Percentiles rank a stretch among this genome's conserved stretches.
Conservation (phyloP, 1,139 yeast genomes). For the Sugiyamaella paludigena region DNA sequence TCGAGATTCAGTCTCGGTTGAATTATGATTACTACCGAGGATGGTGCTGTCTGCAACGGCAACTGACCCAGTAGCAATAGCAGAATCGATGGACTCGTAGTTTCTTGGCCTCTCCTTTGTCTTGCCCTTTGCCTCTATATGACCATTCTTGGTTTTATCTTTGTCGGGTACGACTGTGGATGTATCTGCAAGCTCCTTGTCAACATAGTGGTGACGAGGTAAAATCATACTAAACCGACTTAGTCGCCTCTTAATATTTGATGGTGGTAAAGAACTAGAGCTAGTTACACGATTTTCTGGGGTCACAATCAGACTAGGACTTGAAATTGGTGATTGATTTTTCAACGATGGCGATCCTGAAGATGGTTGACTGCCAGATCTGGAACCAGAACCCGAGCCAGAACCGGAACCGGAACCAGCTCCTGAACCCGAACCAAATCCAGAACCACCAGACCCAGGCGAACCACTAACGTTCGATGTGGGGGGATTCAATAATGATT, state of each 20-base stretch:
- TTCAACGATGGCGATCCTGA: slow-evolving; percentile 4
- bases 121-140: no score
- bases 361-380: slow-evolving; percentile 4
- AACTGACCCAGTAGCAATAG: no score
- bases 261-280: slow-evolving; percentile 10
- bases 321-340: not conserved
- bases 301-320: not conserved
- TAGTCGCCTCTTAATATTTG: slow-evolving; percentile 7
- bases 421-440: not conserved
- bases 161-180: not conserved
- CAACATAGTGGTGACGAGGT: slow-evolving; percentile 1
- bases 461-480: slow-evolving; percentile 8
- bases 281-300: slow-evolving; percentile 6
- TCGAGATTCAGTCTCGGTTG: no score
- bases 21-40: no score
- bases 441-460: slow-evolving; percentile 3
- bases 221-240: slow-evolving; percentile 10
- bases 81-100: no score
- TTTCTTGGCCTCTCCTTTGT: no score
- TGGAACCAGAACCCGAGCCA: not conserved
- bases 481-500: slow-evolving; percentile 15
- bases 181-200: not conserved
- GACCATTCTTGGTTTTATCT: no score
- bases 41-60: no score
- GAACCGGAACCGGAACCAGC: not conserved